phyloP scores from a whole-genome alignment of 2,329 filamentous ascomycete genomes.

The Colletotrichum orbiculare region DNA sequence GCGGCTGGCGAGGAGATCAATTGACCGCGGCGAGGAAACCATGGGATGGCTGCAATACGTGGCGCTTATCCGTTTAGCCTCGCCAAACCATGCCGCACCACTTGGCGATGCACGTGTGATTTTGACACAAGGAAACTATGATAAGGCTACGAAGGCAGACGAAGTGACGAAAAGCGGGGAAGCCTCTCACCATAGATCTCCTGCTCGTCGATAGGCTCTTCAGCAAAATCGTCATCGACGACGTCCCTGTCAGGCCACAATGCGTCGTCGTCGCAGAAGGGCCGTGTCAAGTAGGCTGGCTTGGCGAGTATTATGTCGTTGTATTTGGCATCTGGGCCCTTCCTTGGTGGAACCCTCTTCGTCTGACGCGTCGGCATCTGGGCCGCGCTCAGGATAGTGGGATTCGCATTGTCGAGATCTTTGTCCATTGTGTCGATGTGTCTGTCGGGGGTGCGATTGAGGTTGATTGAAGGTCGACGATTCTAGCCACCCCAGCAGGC shows the following conservation, averaged over 20 bases:
- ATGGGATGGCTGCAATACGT: slow-evolving; percentile 2
- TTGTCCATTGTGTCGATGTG: slow-evolving; percentile 48
- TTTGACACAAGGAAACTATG: neutral
- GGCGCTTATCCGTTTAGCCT: slow-evolving; percentile 6
- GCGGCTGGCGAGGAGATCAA: slow-evolving; percentile 1
- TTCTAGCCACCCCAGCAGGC: slow-evolving; percentile 19
- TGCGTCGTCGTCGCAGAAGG: slow-evolving; percentile 51
- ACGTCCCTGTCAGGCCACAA: slow-evolving; percentile 50
- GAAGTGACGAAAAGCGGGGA: neutral
- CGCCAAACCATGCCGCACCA: neutral
- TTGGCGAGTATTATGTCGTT: slow-evolving; percentile 58
- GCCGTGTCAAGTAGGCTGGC: slow-evolving; percentile 55
- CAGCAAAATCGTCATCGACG: slow-evolving; percentile 67
- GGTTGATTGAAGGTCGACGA: neutral
- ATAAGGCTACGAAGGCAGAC: neutral
- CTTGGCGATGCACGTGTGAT: neutral
- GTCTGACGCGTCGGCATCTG: slow-evolving; percentile 85
- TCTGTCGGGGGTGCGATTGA: slow-evolving; percentile 11
- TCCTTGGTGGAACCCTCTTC: slow-evolving; percentile 58
- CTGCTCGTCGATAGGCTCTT: slow-evolving; percentile 94
- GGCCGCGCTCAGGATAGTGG: slow-evolving; percentile 87
- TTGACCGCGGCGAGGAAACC: slow-evolving; percentile 1
- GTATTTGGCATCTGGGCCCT: slow-evolving; percentile 59
- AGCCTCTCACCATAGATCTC: slow-evolving; percentile 84
- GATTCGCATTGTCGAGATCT: slow-evolving; percentile 83